phyloP scores from a whole-genome alignment of 2,329 filamentous ascomycete species.

The Neospermospora avenae region DNA sequence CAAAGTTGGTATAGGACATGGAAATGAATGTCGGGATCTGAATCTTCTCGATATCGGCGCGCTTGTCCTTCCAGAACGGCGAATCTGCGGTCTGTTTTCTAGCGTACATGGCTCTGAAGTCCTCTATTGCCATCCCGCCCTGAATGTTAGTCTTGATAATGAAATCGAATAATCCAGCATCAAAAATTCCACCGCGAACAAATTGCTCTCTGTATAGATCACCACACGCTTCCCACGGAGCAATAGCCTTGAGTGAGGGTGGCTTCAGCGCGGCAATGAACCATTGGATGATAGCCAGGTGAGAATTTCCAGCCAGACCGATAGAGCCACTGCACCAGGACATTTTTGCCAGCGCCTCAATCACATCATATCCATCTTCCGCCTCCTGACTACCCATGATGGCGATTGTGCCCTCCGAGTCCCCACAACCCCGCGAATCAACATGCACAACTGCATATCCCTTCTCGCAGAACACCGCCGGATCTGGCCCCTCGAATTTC shows the following conservation, averaged over 20 bases:
- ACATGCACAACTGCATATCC: constrained; percentile 32
- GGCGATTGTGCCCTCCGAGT: constrained; percentile 10
- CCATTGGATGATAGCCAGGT: constrained; percentile 30
- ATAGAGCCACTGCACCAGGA: constrained; percentile 30
- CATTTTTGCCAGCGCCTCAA: constrained; percentile 25
- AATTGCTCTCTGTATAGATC: constrained; percentile 19
- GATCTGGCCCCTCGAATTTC: constrained; percentile 31
- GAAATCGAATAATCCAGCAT: constrained; percentile 8
- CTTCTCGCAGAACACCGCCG: constrained; percentile 24
- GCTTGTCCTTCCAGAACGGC: constrained; percentile 19
- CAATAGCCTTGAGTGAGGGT: constrained; percentile 15
- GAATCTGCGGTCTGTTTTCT: neutral
- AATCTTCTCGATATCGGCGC: constrained; percentile 7
- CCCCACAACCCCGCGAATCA: constrained; percentile 15
- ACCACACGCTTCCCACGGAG: constrained; percentile 19
- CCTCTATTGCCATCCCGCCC: constrained; percentile 5
- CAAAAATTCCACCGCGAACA: constrained; percentile 16
- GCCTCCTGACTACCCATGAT: constrained; percentile 21
- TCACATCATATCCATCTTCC: constrained; percentile 29
- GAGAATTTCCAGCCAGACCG: constrained; percentile 28
- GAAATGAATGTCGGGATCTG: constrained; percentile 15
- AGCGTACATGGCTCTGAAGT: constrained; percentile 7
- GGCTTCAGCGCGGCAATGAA: constrained; percentile 21
- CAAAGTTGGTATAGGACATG: constrained; percentile 5
- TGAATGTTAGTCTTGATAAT: neutral